Conservation (phyloP, 768 basidiomycete species). For the Russula sp. region DNA sequence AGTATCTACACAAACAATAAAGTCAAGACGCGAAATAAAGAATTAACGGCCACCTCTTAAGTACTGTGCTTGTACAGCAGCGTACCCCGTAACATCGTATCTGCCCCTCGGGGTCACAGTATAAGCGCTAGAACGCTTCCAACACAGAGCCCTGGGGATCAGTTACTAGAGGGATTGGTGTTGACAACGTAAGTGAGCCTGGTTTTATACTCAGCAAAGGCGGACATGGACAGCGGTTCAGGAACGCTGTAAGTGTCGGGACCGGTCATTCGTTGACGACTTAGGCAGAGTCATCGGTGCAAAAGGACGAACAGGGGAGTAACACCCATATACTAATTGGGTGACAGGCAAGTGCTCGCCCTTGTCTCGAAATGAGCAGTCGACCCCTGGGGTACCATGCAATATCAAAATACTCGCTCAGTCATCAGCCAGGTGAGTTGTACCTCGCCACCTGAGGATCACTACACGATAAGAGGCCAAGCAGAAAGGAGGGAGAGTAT, state of each 20-base stretch:
- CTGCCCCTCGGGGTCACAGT: background rate
- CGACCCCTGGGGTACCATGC: background rate
- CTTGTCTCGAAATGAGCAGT: background rate
- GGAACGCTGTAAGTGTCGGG: background rate
- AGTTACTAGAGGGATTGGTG: background rate
- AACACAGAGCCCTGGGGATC: background rate
- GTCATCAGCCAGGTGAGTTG: background rate
- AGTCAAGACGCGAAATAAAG: too few species aligned
- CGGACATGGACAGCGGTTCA: background rate
- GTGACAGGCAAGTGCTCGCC: background rate
- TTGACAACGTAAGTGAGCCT: too few species aligned
- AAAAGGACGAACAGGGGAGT: too few species aligned
- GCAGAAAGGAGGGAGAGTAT: background rate
- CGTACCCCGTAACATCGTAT: background rate
- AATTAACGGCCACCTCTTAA: background rate
- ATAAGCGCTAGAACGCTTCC: too few species aligned
- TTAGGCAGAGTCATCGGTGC: background rate
- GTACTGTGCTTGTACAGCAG: constrained; percentile 54
- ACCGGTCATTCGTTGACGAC: background rate
- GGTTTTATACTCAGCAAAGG: background rate
- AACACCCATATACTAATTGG: too few species aligned
- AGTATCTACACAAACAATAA: constrained; percentile 46
- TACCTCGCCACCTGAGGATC: background rate
- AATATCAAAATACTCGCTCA: background rate
- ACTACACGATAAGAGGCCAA: background rate